phyloP scores from a whole-genome alignment of 2,329 filamentous ascomycete genomes.

The Pyrenophora tritici-repentis region DNA sequence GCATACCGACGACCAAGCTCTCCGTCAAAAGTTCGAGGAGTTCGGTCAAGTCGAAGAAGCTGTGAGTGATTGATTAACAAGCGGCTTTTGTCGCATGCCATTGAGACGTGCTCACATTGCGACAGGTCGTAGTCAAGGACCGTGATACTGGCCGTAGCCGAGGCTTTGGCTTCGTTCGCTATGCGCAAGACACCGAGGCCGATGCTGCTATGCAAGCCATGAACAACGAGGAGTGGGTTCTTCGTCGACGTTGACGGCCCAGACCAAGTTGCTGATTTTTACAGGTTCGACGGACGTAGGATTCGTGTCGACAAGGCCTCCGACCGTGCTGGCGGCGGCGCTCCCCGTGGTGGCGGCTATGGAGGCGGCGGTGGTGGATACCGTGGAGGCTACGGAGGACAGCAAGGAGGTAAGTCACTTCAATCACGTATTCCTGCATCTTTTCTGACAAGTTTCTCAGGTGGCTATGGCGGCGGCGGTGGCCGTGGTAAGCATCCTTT shows the following conservation, averaged over 20 bases:
- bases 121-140: constrained; percentile 94
- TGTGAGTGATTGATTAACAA: constrained; percentile 64
- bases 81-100: not conserved
- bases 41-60: constrained; percentile 93
- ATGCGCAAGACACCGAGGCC: constrained; percentile 74
- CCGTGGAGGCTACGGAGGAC: constrained; percentile 33
- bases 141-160: constrained; percentile 95
- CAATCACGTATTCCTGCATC: not conserved
- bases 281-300: constrained; percentile 86
- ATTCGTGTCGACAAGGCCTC: constrained; percentile 97
- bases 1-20: constrained; percentile 90
- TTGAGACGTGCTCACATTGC: constrained; percentile 22
- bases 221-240: constrained; percentile 85
- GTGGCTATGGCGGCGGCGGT: constrained; percentile 28
- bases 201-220: constrained; percentile 76
- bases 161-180: constrained; percentile 96
- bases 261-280: constrained; percentile 18
- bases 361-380: constrained; percentile 38
- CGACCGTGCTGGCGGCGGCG: constrained; percentile 67
- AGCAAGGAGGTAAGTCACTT: constrained; percentile 26
- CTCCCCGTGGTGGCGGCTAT: constrained; percentile 43
- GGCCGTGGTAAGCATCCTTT: constrained; percentile 39
- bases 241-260: not conserved
- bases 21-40: constrained; percentile 90
- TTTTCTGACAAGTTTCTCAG: constrained; percentile 12